Conservation (phyloP, 106 monocot species). For the Allium fistulosum region DNA sequence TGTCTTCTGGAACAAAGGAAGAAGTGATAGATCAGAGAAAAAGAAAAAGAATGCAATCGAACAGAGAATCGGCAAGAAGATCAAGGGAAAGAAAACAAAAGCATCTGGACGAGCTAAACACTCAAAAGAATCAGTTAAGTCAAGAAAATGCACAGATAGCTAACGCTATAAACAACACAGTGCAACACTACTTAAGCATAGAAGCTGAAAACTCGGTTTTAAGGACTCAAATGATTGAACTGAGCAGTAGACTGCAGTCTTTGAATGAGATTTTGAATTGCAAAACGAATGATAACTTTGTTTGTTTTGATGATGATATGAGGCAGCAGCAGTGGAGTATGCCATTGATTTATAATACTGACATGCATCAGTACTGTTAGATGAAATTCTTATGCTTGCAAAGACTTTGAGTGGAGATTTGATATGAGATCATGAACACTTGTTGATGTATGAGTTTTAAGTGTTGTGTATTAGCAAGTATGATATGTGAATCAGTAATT, state of each 20-base stretch:
- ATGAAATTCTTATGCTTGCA: not conserved
- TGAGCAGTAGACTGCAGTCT: conserved; percentile 27
- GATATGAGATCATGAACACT: no score
- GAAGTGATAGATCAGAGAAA: conserved; percentile 31
- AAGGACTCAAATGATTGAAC: conserved; percentile 34
- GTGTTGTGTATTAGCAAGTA: no score
- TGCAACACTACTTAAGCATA: conserved; percentile 14
- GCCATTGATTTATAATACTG: not conserved
- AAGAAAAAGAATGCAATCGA: conserved; percentile 30
- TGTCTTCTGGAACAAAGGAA: conserved; percentile 16
- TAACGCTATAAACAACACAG: conserved; percentile 8
- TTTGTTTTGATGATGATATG: not conserved
- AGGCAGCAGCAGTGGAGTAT: not conserved
- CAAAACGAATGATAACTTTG: not conserved
- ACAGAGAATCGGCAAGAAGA: conserved; percentile 42
- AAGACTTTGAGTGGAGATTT: no score
- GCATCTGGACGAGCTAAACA: conserved; percentile 41
- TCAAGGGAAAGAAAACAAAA: conserved; percentile 53
- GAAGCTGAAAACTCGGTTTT: conserved; percentile 46
- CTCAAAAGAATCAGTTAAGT: conserved; percentile 21
- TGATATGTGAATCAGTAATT: no score
- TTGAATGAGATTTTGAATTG: conserved; percentile 24
- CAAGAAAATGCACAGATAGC: conserved; percentile 28
- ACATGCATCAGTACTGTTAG: not conserved
- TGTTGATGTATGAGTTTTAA: no score